Percentiles rank a stretch among this genome's conserved stretches.
These are phyloP conservation scores for Ustilago bromivora DNA, from an alignment of 1,284 basidiomycete genomes.

Conservation along the genomic window DNA sequence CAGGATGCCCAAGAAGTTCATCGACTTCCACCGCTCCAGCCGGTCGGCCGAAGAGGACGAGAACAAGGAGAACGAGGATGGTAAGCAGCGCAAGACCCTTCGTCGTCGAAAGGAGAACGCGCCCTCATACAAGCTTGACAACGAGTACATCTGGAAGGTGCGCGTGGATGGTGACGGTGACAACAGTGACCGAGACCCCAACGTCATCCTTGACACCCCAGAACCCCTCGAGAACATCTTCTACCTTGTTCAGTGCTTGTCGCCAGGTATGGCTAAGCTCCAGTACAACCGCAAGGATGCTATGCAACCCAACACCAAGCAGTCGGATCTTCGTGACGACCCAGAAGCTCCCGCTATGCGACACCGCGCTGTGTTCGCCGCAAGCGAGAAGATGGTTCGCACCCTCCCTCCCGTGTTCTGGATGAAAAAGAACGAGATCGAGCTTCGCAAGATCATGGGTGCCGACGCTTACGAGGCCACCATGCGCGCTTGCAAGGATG, in stretches of 20 bases:
- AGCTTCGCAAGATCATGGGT: constrained; percentile 61
- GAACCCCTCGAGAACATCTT: constrained; percentile 66
- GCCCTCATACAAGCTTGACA: constrained; percentile 59
- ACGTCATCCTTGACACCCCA: constrained; percentile 60
- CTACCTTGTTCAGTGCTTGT: constrained; percentile 63
- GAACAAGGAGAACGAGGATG: constrained; percentile 43
- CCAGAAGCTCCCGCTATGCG: constrained; percentile 59
- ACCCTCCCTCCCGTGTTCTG: constrained; percentile 62
- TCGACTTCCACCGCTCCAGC: constrained; percentile 63
- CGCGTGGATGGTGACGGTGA: constrained; percentile 61
- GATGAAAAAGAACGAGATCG: constrained; percentile 64
- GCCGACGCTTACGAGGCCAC: constrained; percentile 60
- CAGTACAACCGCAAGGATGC: constrained; percentile 62
- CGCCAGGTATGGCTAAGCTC: constrained; percentile 60
- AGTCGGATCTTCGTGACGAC: constrained; percentile 59
- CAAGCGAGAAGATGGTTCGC: constrained; percentile 60
- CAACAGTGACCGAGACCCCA: constrained; percentile 56
- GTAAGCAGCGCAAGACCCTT: constrained; percentile 57
- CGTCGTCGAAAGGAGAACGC: constrained; percentile 61
- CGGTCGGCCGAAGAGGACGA: constrained; percentile 49
- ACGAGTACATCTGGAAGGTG: constrained; percentile 64
- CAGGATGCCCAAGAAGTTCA: constrained; percentile 64
- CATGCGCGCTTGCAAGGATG: constrained; percentile 53
- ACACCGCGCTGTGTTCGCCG: constrained; percentile 62
- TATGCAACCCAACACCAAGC: constrained; percentile 63